Percentiles rank a stretch among this genome's conserved stretches.
These are phyloP conservation scores for Colletotrichum sidae DNA, from an alignment of 2,329 filamentous ascomycete species.

Conservation along the genomic window DNA sequence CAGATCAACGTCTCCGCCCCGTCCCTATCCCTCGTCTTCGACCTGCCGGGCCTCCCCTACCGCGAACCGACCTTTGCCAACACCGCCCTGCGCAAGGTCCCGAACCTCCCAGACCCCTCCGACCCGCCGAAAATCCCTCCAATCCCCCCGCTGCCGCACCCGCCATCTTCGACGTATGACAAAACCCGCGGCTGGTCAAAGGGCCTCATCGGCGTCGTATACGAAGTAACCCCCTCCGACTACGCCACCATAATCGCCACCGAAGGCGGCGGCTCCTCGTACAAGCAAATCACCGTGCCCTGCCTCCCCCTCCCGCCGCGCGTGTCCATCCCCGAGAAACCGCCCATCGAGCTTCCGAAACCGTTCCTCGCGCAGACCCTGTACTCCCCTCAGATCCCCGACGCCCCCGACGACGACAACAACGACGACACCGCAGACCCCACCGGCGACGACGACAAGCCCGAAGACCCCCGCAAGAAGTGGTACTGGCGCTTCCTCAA, in stretches of 20 bases:
- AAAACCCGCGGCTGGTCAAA: conserved; percentile 71
- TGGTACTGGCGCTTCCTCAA: conserved; percentile 61
- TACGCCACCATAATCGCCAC: conserved; percentile 89
- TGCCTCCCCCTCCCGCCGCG: conserved; percentile 76
- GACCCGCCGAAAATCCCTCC: conserved; percentile 45
- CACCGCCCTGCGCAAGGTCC: conserved; percentile 70
- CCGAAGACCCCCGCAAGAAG: conserved; percentile 44
- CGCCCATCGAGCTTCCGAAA: conserved; percentile 62
- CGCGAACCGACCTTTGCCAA: conserved; percentile 93
- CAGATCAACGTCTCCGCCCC: conserved; percentile 86
- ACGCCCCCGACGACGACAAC: conserved; percentile 33
- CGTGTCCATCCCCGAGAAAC: conserved; percentile 71
- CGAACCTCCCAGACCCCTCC: conserved; percentile 51
- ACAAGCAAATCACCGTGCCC: conserved; percentile 83
- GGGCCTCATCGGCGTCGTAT: conserved; percentile 91
- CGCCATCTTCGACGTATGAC: conserved; percentile 12
- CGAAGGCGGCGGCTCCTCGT: conserved; percentile 88
- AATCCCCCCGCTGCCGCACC: conserved; percentile 39
- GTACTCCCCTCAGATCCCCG: conserved; percentile 71
- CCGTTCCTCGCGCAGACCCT: conserved; percentile 89
- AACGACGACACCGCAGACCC: conserved; percentile 17
- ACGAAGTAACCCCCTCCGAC: conserved; percentile 88
- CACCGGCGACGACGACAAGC: conserved; percentile 1
- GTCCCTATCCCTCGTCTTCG: conserved; percentile 81
- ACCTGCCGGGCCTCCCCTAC: conserved; percentile 88